phyloP scores from a whole-genome alignment of 2,329 filamentous ascomycete genomes.

The Talaromyces amestolkiae region DNA sequence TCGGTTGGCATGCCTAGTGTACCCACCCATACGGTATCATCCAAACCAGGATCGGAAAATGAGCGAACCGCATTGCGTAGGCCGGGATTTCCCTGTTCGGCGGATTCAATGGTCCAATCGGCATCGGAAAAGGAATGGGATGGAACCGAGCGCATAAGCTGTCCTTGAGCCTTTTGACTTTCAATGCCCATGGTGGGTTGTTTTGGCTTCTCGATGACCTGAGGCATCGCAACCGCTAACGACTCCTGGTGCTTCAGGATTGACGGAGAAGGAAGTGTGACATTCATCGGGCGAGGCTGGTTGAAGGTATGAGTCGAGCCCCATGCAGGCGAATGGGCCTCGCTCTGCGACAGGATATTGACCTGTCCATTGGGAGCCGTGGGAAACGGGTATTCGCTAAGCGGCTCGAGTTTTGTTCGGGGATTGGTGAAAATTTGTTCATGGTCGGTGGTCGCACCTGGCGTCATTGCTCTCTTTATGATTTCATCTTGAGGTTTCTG shows the following conservation, averaged over 20 bases:
- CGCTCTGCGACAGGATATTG: conserved; percentile 63
- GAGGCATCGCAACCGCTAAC: conserved; percentile 21
- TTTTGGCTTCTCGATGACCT: conserved; percentile 21
- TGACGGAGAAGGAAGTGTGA: conserved; percentile 67
- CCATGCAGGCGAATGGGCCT: conserved; percentile 75
- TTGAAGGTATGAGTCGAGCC: conserved; percentile 63
- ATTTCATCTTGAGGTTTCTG: conserved; percentile 27
- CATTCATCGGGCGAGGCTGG: conserved; percentile 74
- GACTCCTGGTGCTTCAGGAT: conserved; percentile 66
- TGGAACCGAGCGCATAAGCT: conserved; percentile 54
- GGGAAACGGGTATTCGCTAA: conserved; percentile 34
- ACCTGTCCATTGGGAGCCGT: conserved; percentile 35
- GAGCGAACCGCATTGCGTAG: conserved; percentile 84
- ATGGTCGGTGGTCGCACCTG: conserved; percentile 43
- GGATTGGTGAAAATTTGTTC: conserved; percentile 40
- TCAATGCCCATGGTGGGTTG: conserved; percentile 20
- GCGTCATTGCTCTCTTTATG: conserved; percentile 33
- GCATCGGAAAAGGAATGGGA: conserved; percentile 65
- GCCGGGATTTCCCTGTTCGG: conserved; percentile 89
- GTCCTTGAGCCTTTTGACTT: conserved; percentile 24
- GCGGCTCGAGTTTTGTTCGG: conserved; percentile 26
- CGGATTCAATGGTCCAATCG: conserved; percentile 77
- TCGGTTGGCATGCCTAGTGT: conserved; percentile 94
- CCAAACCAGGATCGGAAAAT: conserved; percentile 64
- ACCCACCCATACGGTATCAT: conserved; percentile 81